phyloP scores from a whole-genome alignment of 2,329 filamentous ascomycete species.

The Aspergillus sp. region DNA sequence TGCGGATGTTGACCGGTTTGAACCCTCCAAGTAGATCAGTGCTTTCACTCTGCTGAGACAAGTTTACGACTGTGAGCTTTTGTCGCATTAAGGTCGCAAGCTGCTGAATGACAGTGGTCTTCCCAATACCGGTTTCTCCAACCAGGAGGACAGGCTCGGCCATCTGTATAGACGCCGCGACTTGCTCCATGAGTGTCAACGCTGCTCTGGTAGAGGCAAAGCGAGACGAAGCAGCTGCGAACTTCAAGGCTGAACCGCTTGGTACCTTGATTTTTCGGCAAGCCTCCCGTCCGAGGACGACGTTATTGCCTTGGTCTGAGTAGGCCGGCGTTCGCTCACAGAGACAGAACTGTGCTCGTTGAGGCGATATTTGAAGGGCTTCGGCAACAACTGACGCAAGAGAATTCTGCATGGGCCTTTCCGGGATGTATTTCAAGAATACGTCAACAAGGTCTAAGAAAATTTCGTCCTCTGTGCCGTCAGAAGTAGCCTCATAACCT shows the following conservation, averaged over 20 bases:
- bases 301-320: constrained; percentile 48
- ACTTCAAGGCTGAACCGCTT: constrained; percentile 36
- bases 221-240: constrained; percentile 29
- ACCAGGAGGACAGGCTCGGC: constrained; percentile 88
- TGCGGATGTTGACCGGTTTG: constrained; percentile 88
- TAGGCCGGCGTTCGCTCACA: constrained; percentile 61
- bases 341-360: constrained; percentile 70
- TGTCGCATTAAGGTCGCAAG: constrained; percentile 74
- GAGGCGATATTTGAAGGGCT: constrained; percentile 76
- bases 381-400: constrained; percentile 63
- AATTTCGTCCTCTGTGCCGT: constrained; percentile 67
- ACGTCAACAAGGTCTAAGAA: constrained; percentile 91
- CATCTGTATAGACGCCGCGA: constrained; percentile 70
- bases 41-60: constrained; percentile 96
- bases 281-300: constrained; percentile 58
- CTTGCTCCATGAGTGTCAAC: constrained; percentile 74
- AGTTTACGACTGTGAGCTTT: constrained; percentile 82
- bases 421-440: constrained; percentile 73
- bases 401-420: constrained; percentile 46
- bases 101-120: constrained; percentile 93
- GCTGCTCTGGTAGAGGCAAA: constrained; percentile 89
- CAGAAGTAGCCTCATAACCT: constrained; percentile 61
- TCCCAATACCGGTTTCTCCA: constrained; percentile 97
- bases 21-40: constrained; percentile 94
- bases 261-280: constrained; percentile 49